Percentiles rank a stretch among this genome's conserved stretches.
phyloP scores from a whole-genome alignment of 192 early-diverging fungal genomes.

The Coemansia sp. region DNA sequence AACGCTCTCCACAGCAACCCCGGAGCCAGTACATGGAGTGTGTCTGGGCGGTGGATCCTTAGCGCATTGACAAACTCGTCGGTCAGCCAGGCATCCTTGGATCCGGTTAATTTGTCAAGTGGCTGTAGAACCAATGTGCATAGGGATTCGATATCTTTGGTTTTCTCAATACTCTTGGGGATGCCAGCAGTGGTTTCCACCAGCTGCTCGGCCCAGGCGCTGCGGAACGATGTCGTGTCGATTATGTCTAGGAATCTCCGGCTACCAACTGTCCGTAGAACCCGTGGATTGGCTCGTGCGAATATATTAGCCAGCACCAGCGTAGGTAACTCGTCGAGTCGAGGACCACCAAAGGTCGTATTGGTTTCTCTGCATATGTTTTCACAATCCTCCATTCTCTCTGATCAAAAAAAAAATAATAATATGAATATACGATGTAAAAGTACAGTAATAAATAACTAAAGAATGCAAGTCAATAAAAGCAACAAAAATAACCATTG shows the following conservation, averaged over 20 bases:
- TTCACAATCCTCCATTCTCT: no score
- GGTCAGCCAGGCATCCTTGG: constrained; percentile 22
- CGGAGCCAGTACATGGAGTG: constrained; percentile 8
- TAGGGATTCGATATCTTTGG: no score
- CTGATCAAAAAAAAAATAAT: not conserved
- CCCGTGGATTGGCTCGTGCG: constrained; percentile 17
- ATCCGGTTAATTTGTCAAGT: constrained; percentile 9
- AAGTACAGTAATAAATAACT: no score
- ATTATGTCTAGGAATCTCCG: constrained; percentile 8
- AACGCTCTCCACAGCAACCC: constrained; percentile 15
- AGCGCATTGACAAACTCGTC: constrained; percentile 26
- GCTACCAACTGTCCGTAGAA: constrained; percentile 7
- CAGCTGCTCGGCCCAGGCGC: constrained; percentile 21
- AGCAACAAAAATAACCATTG: no score
- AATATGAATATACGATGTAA: not conserved
- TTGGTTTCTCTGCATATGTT: no score
- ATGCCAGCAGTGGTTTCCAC: no score
- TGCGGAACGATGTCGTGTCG: constrained; percentile 24
- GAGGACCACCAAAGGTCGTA: no score
- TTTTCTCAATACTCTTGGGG: no score
- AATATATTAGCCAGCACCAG: constrained; percentile 21
- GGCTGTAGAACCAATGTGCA: constrained; percentile 21
- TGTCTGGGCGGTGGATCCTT: constrained; percentile 1
- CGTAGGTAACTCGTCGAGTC: constrained; percentile 7
- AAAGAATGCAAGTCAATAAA: no score